Conservation (phyloP, 169 alveolate genomes). For the Babesia bigemina region DNA sequence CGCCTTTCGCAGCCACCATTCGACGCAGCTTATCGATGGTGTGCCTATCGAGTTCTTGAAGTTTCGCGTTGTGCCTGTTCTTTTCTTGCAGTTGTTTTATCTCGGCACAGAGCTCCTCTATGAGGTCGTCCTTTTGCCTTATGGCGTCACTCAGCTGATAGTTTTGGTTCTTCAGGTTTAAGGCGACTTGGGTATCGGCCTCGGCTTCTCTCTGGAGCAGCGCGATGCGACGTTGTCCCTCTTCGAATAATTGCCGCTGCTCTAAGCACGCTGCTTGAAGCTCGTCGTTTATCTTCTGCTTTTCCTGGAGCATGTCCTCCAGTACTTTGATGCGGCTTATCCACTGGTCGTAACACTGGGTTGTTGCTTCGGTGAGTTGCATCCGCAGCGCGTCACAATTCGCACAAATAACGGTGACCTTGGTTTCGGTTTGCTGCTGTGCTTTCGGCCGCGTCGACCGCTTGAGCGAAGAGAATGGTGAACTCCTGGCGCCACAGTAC, state of each 20-base stretch:
- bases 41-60: slow-evolving; percentile 1
- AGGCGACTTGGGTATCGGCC: not conserved
- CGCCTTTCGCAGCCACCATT: not conserved
- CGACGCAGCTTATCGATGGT: slow-evolving; percentile 18
- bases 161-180: slow-evolving; percentile 7
- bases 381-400: slow-evolving; percentile 50
- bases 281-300: slow-evolving; percentile 58
- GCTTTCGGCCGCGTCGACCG: slow-evolving; percentile 17
- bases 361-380: slow-evolving; percentile 59
- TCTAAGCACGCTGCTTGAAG: slow-evolving; percentile 33
- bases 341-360: slow-evolving; percentile 63
- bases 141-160: slow-evolving; percentile 17
- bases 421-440: not conserved
- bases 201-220: not conserved
- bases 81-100: slow-evolving; percentile 4
- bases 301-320: slow-evolving; percentile 62
- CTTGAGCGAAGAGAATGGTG: slow-evolving; percentile 29
- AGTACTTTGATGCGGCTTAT: slow-evolving; percentile 53
- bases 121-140: slow-evolving; percentile 24
- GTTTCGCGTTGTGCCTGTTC: slow-evolving; percentile 3
- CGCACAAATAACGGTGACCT: slow-evolving; percentile 35
- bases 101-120: slow-evolving; percentile 36
- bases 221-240: not conserved
- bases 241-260: slow-evolving; percentile 8
- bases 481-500: not conserved